Base-by-base conservation (phyloP, 2,329 filamentous ascomycete genomes). In the Alternaria viburni region DNA sequence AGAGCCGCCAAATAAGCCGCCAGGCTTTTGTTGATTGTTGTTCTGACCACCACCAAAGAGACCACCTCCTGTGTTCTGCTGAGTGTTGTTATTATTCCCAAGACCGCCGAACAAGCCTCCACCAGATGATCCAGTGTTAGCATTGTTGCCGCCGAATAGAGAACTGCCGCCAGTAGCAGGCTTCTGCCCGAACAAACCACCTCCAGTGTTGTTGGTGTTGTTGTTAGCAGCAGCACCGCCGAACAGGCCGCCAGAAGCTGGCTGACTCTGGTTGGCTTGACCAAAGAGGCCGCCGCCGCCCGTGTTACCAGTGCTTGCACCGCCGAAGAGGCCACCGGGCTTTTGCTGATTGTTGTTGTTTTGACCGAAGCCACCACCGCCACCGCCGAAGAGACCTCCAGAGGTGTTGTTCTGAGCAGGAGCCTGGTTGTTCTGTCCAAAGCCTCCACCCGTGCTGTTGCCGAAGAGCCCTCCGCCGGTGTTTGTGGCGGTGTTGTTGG, bases 251-350 rank as follows among this genome's bases (percentile, higher is more conserved):
- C 78, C 74, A 56, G 47, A 59, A 25, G 69, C 62, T 21, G 67
- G 64, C 45, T 74, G 45, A 76, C 6, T 55, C 62, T 73, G 64
- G 58, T 70, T 68, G 23, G 67, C 56, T 55, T 72, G 68, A 73
- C 87, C 87, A 59, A 89, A 89, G 4, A 88, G 77, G 2, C 86
- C 82, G 6, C 81, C 81, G 6, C 82, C 81, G 7, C 82, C 80
- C 12, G 81, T 73, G 32, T 80, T 74, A 28, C 77, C 69, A 26
- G 70, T 68, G 51, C 64, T 69, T 7, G 66, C 59, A 21, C 66
- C 61, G 23, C 78, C 78, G 32, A 81, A 80, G 4, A 80, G 68
- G 13, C 76, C 73, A 21, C 72, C 73, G 12, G 83, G 81, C 65
- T 85, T 79, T 54, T 75, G 73, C 57, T 79, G 77, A 26, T 75